A percentile compares a stretch with the other conserved stretches of the same genome.
phyloP scores from a whole-genome alignment of 2,329 filamentous ascomycete genomes.

The Podosphaera fusca region DNA sequence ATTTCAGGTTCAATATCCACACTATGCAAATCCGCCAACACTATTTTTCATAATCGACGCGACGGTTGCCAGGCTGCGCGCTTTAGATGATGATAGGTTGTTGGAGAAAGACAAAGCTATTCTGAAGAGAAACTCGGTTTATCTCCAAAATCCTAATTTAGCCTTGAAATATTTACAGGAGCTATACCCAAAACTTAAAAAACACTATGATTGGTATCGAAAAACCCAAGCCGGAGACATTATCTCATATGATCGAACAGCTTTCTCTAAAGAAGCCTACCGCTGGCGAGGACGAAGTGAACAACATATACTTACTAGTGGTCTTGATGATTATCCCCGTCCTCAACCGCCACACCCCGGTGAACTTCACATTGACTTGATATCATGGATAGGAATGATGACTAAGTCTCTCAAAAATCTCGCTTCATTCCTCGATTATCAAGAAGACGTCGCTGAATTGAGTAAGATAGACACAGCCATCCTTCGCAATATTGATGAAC shows the following conservation, averaged over 20 bases:
- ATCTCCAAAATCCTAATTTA: constrained; percentile 42
- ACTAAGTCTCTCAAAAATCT: constrained; percentile 64
- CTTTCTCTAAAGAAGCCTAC: constrained; percentile 78
- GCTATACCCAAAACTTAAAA: constrained; percentile 68
- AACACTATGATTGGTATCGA: constrained; percentile 87
- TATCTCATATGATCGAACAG: constrained; percentile 72
- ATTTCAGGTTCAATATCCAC: constrained; percentile 88
- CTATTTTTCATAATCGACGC: constrained; percentile 72
- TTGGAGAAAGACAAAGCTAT: constrained; percentile 20
- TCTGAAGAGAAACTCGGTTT: constrained; percentile 31
- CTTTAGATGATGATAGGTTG: constrained; percentile 24
- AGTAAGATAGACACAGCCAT: constrained; percentile 53
- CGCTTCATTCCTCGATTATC: constrained; percentile 48
- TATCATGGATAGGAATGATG: constrained; percentile 97
- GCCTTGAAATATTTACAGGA: constrained; percentile 48
- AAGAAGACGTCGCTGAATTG: constrained; percentile 55
- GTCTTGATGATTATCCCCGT: constrained; percentile 88
- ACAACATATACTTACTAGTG: constrained; percentile 73
- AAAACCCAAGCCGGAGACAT: constrained; percentile 78
- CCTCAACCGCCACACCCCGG: constrained; percentile 83
- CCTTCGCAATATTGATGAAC: constrained; percentile 62
- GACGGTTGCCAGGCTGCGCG: constrained; percentile 57
- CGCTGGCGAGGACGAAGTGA: constrained; percentile 82
- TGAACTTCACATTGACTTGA: constrained; percentile 83
- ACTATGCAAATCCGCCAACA: constrained; percentile 92